Conservation (phyloP, 2,329 filamentous ascomycete species). For the Talaromyces sp. region DNA sequence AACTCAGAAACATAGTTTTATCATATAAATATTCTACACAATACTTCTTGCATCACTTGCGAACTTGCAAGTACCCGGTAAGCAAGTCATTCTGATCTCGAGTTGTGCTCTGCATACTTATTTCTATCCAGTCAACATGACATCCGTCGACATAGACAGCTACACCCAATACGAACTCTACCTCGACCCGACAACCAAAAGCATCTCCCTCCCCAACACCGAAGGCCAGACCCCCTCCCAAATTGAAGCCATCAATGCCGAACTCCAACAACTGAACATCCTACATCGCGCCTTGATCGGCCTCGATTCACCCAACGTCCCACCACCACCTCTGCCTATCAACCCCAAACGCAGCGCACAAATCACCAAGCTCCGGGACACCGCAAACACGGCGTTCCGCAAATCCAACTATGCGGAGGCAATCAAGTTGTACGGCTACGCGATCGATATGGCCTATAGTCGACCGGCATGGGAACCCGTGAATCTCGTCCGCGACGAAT, state of each 20-base stretch:
- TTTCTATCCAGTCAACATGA: background rate
- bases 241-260: slow-evolving; percentile 55
- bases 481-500: slow-evolving; percentile 78
- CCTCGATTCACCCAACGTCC: slow-evolving; percentile 64
- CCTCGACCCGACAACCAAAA: slow-evolving; percentile 78
- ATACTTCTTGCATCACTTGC: background rate
- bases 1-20: background rate
- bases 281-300: slow-evolving; percentile 70
- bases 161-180: slow-evolving; percentile 80
- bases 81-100: background rate
- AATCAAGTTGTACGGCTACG: slow-evolving; percentile 76
- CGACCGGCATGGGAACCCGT: slow-evolving; percentile 86
- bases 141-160: slow-evolving; percentile 28
- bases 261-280: slow-evolving; percentile 71
- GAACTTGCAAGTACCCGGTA: background rate
- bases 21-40: background rate
- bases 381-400: slow-evolving; percentile 77
- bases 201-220: slow-evolving; percentile 56
- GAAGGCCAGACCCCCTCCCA: slow-evolving; percentile 42
- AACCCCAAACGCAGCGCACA: slow-evolving; percentile 88
- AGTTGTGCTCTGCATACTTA: background rate
- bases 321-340: slow-evolving; percentile 82
- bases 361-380: slow-evolving; percentile 86
- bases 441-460: slow-evolving; percentile 78
- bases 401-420: slow-evolving; percentile 73